These are phyloP conservation scores for Nannochloropsis gaditana DNA, from an alignment of 108 stramenopile genomes.

Conservation along the genomic window DNA sequence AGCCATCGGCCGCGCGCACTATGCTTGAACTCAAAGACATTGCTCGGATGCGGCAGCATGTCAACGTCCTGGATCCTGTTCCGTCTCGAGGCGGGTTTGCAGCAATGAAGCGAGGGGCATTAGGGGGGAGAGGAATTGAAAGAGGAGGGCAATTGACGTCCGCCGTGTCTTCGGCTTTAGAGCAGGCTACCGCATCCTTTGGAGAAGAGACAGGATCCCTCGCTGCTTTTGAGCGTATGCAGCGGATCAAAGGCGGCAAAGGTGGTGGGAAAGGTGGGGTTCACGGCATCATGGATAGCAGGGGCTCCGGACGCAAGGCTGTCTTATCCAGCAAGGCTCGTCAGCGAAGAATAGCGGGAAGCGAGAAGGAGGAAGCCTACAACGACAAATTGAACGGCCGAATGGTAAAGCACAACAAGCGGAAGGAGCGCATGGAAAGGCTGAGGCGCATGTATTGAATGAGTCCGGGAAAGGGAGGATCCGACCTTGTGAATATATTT, in stretches of 20 bases:
- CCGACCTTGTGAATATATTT: not conserved
- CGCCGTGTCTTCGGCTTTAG: slow-evolving; percentile 7
- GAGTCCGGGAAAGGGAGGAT: not conserved
- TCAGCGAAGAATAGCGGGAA: not conserved
- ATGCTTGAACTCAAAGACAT: slow-evolving; percentile 11
- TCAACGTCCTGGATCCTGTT: not conserved
- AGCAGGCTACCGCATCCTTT: not conserved
- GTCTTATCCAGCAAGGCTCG: not conserved
- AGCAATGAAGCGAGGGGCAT: not conserved
- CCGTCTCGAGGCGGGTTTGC: not conserved
- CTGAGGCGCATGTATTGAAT: not conserved
- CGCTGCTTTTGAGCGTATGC: not conserved
- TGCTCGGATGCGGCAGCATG: not conserved
- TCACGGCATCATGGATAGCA: not conserved
- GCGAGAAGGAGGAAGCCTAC: not conserved
- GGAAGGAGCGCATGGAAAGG: not conserved
- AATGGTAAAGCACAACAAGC: slow-evolving; percentile 15
- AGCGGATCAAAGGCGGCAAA: not conserved
- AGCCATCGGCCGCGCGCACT: not conserved
- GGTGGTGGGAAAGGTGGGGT: not conserved
- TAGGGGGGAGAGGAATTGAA: not conserved
- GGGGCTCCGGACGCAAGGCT: not conserved
- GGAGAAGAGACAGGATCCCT: not conserved
- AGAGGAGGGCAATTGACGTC: not conserved
- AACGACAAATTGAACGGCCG: slow-evolving; percentile 3